Percentiles rank a stretch among this genome's conserved stretches.
These are phyloP conservation scores for Salisapilia sapeloensis DNA, from an alignment of 352 stramenopile genomes.

Conservation along the genomic window DNA sequence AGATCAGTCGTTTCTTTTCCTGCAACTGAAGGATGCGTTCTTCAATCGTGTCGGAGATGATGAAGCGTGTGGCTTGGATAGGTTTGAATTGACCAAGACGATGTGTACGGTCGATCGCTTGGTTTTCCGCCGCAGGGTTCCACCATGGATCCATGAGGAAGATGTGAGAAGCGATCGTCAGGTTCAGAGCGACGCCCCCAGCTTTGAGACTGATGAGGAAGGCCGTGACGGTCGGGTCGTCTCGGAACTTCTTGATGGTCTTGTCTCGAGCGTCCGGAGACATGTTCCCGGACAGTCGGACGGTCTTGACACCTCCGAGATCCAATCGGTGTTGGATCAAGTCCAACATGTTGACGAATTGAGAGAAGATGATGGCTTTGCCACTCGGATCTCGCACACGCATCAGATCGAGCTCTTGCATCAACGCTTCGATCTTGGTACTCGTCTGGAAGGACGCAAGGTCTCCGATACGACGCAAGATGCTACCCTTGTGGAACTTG, in stretches of 20 bases:
- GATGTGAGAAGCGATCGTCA: slow-evolving; percentile 95
- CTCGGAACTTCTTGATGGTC: slow-evolving; percentile 63
- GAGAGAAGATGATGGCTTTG: slow-evolving; percentile 98
- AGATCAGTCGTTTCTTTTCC: slow-evolving; percentile 91
- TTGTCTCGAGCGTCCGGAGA: slow-evolving; percentile 70
- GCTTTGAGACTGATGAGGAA: slow-evolving; percentile 98
- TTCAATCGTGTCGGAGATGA: slow-evolving; percentile 95
- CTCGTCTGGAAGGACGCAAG: slow-evolving; percentile 72
- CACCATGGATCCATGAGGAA: slow-evolving; percentile 98
- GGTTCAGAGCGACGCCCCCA: slow-evolving; percentile 96
- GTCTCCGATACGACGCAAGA: slow-evolving; percentile 42
- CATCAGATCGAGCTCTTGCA: slow-evolving; percentile 94
- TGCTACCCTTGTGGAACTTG: slow-evolving; percentile 57
- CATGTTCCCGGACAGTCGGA: slow-evolving; percentile 87
- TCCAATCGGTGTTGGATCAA: slow-evolving; percentile 94
- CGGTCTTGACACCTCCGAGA: slow-evolving; percentile 70
- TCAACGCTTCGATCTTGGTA: slow-evolving; percentile 97
- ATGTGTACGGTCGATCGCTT: slow-evolving; percentile 96
- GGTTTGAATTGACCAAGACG: slow-evolving; percentile 95
- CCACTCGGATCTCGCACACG: slow-evolving; percentile 80
- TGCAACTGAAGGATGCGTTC: slow-evolving; percentile 96
- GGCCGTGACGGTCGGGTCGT: slow-evolving; percentile 87
- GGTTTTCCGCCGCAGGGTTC: slow-evolving; percentile 91
- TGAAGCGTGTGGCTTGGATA: slow-evolving; percentile 94
- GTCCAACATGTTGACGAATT: slow-evolving; percentile 99